Evolutionary conservation across 2,329 filamentous ascomycete species (phyloP), one percentile per base, ranked within the genome.

Genomic region (Fusarium praegraminearum): DNA sequence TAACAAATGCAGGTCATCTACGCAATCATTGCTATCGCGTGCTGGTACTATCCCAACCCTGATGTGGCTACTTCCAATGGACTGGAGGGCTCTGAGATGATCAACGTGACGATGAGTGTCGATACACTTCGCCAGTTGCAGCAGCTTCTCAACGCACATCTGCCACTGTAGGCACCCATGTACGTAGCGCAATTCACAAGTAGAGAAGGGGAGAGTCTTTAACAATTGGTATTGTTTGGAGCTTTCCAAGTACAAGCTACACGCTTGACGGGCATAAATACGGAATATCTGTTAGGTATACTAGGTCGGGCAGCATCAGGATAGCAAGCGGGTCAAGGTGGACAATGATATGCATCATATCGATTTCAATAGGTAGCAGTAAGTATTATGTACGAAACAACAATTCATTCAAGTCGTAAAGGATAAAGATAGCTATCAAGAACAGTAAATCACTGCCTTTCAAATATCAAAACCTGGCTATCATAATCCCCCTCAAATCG

Each of bases 391-490:
- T 12, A n/a, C 10, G 18, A 2, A 9, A 8, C 5, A 7, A 26
- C 1, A 13, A 6, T n/a, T 45, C 16, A 26, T 28, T 43, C 4
- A 43, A 43, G 7, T 16, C 12, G 0, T 24, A 8, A 16, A 43
- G 24, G 18, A 20, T 11, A 20, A 7, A 13, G 13, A 7, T 12
- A 24, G 6, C 5, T n/a, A 3, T 26, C 2, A 3, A 30, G 7
- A 8, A 28, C 16, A 13, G 7, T 0, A 10, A 11, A 26, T 33
- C 64, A 74, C 30, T 67, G 16, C 56, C 68, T 88, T 69, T 87
- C 81, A 61, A 91, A 70, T 56, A 87, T 83, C 8, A 90, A 80
- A 30, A 90, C 77, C 62, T 81, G 81, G 68, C 88, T 90, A 65
- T 86, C 82, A 67, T 87, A 89, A 69, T 90, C 87, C 0, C 77